phyloP scores from a whole-genome alignment of 169 alveolate genomes.

The Perkinsus olseni region DNA sequence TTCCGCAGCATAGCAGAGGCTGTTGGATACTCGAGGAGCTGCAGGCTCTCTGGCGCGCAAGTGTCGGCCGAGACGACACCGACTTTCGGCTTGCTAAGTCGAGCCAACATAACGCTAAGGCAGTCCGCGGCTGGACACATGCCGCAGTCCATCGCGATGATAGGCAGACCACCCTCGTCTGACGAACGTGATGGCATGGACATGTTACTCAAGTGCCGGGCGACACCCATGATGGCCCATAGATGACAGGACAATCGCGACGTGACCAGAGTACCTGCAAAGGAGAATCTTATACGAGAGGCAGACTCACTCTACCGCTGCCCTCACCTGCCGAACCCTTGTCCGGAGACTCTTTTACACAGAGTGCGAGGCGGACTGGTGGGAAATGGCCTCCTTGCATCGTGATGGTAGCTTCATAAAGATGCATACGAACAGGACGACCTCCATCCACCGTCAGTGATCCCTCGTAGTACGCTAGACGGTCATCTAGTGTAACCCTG shows the following conservation, averaged over 20 bases:
- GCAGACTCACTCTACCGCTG: background rate
- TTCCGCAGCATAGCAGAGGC: background rate
- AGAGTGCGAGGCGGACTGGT: background rate
- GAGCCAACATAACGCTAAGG: background rate
- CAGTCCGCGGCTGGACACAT: background rate
- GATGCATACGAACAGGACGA: background rate
- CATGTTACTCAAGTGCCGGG: background rate
- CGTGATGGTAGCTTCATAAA: background rate
- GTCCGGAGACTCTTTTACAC: background rate
- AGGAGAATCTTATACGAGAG: background rate
- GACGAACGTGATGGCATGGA: background rate
- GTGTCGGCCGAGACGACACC: background rate
- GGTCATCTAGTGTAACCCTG: background rate
- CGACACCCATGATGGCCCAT: background rate
- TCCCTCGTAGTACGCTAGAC: background rate
- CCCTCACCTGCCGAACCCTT: background rate
- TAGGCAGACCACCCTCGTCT: background rate
- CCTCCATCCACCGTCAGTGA: background rate
- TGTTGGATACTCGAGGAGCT: background rate
- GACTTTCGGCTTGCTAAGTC: background rate
- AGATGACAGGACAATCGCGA: background rate
- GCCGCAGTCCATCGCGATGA: background rate
- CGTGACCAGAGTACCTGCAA: background rate
- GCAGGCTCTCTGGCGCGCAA: background rate
- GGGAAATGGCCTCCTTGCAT: background rate